Conservation (phyloP, 129 eudicot species). For the Flaveria sonorensis region DNA sequence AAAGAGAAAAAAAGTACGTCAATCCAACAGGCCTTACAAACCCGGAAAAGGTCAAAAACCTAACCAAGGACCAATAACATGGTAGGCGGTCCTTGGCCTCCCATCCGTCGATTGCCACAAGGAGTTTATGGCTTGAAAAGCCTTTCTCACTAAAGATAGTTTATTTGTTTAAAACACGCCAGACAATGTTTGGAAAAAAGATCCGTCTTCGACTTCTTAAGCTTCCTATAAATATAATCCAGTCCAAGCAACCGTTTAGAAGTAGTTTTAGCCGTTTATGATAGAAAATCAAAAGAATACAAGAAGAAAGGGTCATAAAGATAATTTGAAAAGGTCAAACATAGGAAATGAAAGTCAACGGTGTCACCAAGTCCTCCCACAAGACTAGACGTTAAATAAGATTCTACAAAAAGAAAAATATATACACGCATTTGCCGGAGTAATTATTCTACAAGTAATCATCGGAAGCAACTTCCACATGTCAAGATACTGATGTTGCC, state of each 20-base stretch:
- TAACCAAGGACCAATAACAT: too few relatives aligned
- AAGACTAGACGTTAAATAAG: conserved; percentile 28
- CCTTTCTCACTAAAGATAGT: too few relatives aligned
- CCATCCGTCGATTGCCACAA: too few relatives aligned
- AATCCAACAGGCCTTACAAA: too few relatives aligned
- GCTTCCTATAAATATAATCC: too few relatives aligned
- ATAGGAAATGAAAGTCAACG: conserved; percentile 21
- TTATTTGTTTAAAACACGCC: too few relatives aligned
- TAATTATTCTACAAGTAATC: conserved; percentile 27
- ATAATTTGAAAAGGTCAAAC: conserved; percentile 32
- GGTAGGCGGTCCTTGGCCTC: too few relatives aligned
- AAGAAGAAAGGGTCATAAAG: conserved; percentile 32
- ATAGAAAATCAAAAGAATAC: neutral
- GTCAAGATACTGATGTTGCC: conserved; percentile 26
- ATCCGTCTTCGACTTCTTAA: too few relatives aligned
- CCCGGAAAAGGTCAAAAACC: too few relatives aligned
- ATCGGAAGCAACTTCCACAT: conserved; percentile 29
- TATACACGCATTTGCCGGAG: conserved; percentile 20
- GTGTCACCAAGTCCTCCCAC: conserved; percentile 23
- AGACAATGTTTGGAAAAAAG: too few relatives aligned
- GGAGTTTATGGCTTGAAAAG: too few relatives aligned
- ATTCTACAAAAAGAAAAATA: conserved; percentile 12
- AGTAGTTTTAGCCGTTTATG: conserved; percentile 13
- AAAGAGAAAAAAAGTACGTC: too few relatives aligned
- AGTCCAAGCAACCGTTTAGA: neutral